Evolutionary conservation across 2,329 filamentous ascomycete species (phyloP).

Genomic region (Alternaria alternata): DNA sequence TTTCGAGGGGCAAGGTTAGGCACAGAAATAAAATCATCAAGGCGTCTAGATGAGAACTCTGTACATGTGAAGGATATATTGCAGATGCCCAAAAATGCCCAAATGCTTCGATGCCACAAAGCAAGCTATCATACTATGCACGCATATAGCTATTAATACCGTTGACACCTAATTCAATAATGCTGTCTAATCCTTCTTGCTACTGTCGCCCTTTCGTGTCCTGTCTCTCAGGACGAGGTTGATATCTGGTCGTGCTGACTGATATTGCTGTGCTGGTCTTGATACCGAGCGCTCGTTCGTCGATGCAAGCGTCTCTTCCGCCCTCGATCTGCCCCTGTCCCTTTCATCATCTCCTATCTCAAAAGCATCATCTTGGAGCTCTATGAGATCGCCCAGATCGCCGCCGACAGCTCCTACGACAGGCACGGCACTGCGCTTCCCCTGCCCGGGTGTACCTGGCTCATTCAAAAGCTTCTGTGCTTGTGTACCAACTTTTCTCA

Average conservation of each 20-base stretch:
- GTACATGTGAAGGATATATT: conserved; percentile 8
- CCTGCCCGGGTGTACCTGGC: conserved; percentile 41
- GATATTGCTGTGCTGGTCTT: conserved; percentile 35
- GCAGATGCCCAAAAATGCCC: conserved; percentile 15
- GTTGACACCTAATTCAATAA: conserved; percentile 5
- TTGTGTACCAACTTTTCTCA: conserved; percentile 79
- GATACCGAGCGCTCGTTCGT: conserved; percentile 25
- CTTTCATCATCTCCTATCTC: conserved; percentile 48
- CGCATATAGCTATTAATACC: conserved; percentile 17
- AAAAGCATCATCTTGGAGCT: conserved; percentile 69
- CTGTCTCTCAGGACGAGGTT: conserved; percentile 43
- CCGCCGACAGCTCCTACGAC: conserved; percentile 54
- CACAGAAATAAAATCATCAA: not conserved
- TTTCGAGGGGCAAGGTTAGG: not conserved
- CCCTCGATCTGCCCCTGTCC: conserved; percentile 35
- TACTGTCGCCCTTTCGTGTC: conserved; percentile 30
- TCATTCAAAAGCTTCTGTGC: conserved; percentile 53
- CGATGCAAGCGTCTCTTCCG: conserved; percentile 23
- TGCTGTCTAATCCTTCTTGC: conserved; percentile 41
- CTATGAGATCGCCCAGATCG: conserved; percentile 71
- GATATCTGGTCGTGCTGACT: conserved; percentile 41
- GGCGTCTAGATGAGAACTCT: too few relatives aligned
- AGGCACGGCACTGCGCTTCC: conserved; percentile 42
- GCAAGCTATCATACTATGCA: conserved; percentile 9
- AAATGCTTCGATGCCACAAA: conserved; percentile 20